Percentiles rank a stretch among this genome's conserved stretches.
Conservation (phyloP, 768 basidiomycete species). For the Tricholoma saponaceum region DNA sequence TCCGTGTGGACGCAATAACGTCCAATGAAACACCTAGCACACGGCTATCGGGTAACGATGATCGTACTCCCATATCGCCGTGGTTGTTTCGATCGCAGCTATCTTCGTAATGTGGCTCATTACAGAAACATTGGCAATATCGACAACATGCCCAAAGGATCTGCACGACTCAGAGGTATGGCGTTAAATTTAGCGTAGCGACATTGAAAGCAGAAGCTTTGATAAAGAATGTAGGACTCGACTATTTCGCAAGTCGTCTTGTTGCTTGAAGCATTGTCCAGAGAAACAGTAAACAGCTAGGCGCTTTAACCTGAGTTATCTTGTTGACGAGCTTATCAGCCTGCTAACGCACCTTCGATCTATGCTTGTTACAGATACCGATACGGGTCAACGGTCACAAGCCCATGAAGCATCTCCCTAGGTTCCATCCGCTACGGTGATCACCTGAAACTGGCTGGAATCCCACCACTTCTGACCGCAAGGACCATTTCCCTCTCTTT, state of each 20-base stretch:
- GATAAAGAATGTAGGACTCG: constrained; percentile 11
- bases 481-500: background rate
- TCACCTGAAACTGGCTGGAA: background rate
- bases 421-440: background rate
- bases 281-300: constrained; percentile 21
- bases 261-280: too few species aligned
- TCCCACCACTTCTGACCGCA: background rate
- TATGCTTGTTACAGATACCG: background rate
- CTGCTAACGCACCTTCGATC: too few species aligned
- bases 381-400: background rate
- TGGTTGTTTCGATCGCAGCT: constrained; percentile 18
- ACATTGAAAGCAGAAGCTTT: constrained; percentile 1
- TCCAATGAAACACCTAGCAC: too few species aligned
- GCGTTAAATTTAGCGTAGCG: background rate
- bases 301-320: constrained; percentile 5
- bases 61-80: constrained; percentile 31
- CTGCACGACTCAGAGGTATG: constrained; percentile 5
- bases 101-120: too few species aligned
- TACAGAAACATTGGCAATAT: constrained; percentile 14
- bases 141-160: constrained; percentile 22
- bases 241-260: constrained; percentile 14
- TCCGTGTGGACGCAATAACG: constrained; percentile 24
- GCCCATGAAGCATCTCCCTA: background rate
- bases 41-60: too few species aligned
- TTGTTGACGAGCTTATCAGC: background rate